phyloP scores from a whole-genome alignment of 139 green algal species.

The Haematococcus sp. region DNA sequence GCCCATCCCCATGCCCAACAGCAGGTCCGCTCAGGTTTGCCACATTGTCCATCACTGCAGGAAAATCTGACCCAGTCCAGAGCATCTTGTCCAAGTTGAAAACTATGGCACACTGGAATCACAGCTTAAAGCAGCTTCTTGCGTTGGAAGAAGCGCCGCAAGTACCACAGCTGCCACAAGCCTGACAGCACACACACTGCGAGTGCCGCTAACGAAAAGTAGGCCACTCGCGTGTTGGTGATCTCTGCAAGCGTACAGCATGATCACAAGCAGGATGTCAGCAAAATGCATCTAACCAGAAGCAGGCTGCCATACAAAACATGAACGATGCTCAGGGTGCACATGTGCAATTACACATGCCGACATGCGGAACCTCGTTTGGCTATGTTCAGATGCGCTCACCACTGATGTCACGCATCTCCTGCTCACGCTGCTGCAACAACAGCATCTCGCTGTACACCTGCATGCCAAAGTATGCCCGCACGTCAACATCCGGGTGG shows the following conservation, averaged over 20 bases:
- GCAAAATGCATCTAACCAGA: neutral
- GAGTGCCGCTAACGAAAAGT: constrained; percentile 74
- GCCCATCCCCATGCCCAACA: too few relatives aligned
- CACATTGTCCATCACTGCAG: too few relatives aligned
- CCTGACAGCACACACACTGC: constrained; percentile 70
- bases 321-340: too few relatives aligned
- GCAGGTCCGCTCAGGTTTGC: too few relatives aligned
- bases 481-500: too few relatives aligned
- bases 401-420: constrained; percentile 92
- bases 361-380: too few relatives aligned
- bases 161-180: constrained; percentile 79
- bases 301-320: neutral
- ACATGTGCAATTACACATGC: neutral
- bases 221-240: constrained; percentile 85
- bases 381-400: too few relatives aligned
- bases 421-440: constrained; percentile 72
- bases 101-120: too few relatives aligned
- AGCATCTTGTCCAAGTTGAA: too few relatives aligned
- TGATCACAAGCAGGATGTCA: neutral
- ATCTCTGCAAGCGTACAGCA: constrained; percentile 55
- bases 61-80: too few relatives aligned
- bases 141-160: constrained; percentile 70
- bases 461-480: too few relatives aligned
- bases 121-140: constrained; percentile 61
- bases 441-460: constrained; percentile 82